These are phyloP conservation scores for Myriangium duriaei DNA, from an alignment of 2,329 filamentous ascomycete species.

Conservation along the genomic window DNA sequence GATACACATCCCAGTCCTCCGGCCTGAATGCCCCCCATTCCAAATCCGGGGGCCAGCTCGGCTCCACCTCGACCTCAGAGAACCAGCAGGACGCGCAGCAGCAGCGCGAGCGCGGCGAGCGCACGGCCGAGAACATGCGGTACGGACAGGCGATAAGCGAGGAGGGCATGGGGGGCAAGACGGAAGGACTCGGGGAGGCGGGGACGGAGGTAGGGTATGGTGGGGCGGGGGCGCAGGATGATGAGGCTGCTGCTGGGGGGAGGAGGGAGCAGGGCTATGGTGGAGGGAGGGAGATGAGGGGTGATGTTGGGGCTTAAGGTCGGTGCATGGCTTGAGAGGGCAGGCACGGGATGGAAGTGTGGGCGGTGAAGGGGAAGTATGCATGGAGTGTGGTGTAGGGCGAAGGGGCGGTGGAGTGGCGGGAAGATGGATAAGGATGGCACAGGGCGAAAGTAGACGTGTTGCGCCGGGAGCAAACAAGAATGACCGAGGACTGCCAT, in stretches of 20 bases:
- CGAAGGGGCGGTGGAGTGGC: no score
- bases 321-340: no score
- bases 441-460: no score
- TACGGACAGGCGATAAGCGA: slow-evolving; percentile 46
- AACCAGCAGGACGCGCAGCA: slow-evolving; percentile 21
- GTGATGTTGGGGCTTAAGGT: slow-evolving; percentile 37
- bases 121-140: slow-evolving; percentile 39
- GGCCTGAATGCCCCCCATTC: slow-evolving; percentile 36
- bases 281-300: slow-evolving; percentile 32
- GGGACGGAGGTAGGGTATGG: slow-evolving; percentile 28
- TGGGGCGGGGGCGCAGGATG: slow-evolving; percentile 14
- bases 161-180: slow-evolving; percentile 43
- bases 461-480: no score
- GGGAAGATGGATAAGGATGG: no score
- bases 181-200: slow-evolving; percentile 27
- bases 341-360: not conserved
- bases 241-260: slow-evolving; percentile 18
- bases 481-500: no score
- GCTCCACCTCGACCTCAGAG: slow-evolving; percentile 17
- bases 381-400: no score
- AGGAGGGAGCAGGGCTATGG: slow-evolving; percentile 41
- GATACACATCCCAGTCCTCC: slow-evolving; percentile 40
- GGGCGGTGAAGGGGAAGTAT: no score
- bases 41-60: slow-evolving; percentile 46
- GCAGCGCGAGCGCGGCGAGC: slow-evolving; percentile 28